These are phyloP conservation scores for Arbutus unedo DNA, from an alignment of 148 eudicot species.

Conservation along the genomic window DNA sequence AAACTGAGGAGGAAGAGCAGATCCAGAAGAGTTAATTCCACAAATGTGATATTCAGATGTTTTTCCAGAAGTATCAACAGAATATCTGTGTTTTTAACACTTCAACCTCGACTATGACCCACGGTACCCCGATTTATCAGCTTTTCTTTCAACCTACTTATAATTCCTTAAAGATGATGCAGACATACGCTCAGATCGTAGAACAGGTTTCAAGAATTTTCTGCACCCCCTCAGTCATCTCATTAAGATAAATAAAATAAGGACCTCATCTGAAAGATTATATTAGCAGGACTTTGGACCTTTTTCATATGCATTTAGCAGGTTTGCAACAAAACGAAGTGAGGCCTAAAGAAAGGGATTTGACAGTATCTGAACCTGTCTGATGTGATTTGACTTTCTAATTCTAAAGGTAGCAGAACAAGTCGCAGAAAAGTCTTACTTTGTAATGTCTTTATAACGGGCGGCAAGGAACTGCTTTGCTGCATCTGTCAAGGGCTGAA, in stretches of 20 bases:
- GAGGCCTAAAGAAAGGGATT: not conserved
- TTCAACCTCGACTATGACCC: not conserved
- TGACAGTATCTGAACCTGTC: not conserved
- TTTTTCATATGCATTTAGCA: not conserved
- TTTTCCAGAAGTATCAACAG: not conserved
- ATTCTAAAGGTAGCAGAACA: not conserved
- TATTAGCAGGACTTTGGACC: not conserved
- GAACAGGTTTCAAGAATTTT: not conserved
- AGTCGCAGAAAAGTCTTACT: slow-evolving; percentile 34
- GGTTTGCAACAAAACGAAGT: not conserved
- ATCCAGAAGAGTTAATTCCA: not conserved
- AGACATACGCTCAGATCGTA: not conserved
- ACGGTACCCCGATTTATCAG: not conserved
- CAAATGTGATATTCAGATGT: not conserved
- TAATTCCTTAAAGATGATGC: not conserved
- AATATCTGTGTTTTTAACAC: not conserved
- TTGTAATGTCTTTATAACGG: slow-evolving; percentile 66
- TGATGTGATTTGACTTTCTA: not conserved
- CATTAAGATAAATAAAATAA: not conserved
- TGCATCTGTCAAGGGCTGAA: slow-evolving; percentile 79
- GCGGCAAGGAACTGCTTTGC: slow-evolving; percentile 75
- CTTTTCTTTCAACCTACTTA: not conserved
- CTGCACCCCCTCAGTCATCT: not conserved
- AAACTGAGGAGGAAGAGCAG: not conserved
- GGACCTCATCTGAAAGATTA: not conserved